Evolutionary conservation across 345 rosid species (phyloP), one percentile per base, ranked within the genome.

Genomic region (Ricinus communis): DNA sequence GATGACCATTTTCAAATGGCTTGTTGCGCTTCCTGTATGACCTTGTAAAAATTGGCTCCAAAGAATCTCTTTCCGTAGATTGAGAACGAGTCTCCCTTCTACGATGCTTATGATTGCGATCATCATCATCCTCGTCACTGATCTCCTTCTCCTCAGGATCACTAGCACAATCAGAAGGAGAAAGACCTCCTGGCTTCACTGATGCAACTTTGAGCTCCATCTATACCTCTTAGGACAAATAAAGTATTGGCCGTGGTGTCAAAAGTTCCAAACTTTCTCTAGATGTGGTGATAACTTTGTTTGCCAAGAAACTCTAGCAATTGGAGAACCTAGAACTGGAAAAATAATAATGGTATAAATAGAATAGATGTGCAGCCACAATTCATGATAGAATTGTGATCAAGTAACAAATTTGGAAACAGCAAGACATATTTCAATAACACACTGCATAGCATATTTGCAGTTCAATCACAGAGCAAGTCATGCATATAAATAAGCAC

Each of bases 111-210:
- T 92, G 97, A 82, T 95, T 94, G 83, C 96, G 93, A 71, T 93
- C 97, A 77, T 95, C 99, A 40, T 95, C 99, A 71, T 95, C 99
- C 54, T 95, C 98, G 69, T 95, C 99, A 58, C 97, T 95, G 65
- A 95, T 79, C 86, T 95, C 99, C 83, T 87, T 90, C 79, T 91
- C 98, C 76, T 90, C 91, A 28, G 91, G 97, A 72, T 87, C 96
- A 82, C 87, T 87, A 58, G 68, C 72, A 68, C 90, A 88, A 68
- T 92, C 89, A 22, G 87, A 79, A 54, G 97, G 80, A 71, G 96
- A 85, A 77, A 82, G 82, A 70, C 80, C 86, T 57, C 78, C 77
- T 21, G 82, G 80, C 81, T 85, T 90, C 49, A 86, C 78, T 40
- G 98, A 84, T 57, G 93, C 76, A 83, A 84, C 91, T 82, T 87